Conservation (phyloP, 352 stramenopile genomes). For the Phytophthora syringae region DNA sequence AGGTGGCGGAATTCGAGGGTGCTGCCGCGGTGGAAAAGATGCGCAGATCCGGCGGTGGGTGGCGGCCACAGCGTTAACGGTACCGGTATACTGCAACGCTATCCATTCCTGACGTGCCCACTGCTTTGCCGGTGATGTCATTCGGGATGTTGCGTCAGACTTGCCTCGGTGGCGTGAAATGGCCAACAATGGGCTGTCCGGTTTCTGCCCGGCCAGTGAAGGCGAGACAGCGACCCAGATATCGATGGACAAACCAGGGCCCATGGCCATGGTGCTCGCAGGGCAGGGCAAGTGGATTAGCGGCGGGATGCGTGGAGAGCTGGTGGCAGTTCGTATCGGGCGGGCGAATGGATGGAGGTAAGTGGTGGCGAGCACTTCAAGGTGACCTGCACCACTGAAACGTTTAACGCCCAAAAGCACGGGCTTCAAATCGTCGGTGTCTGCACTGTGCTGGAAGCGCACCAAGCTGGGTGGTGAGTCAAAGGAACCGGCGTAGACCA, state of each 20-base stretch:
- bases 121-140: conserved; percentile 56
- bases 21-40: conserved; percentile 16
- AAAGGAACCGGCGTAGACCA: too few relatives aligned
- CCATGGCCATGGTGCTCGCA: too few relatives aligned
- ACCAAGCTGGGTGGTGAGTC: background rate
- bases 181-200: conserved; percentile 1
- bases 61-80: conserved; percentile 12
- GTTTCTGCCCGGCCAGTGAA: conserved; percentile 18
- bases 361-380: conserved; percentile 16
- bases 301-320: too few relatives aligned
- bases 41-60: conserved; percentile 31
- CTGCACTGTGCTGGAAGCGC: too few relatives aligned
- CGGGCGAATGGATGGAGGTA: conserved; percentile 18
- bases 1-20: conserved; percentile 11
- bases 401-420: conserved; percentile 11
- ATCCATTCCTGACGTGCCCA: conserved; percentile 2
- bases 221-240: background rate
- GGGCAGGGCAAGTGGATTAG: too few relatives aligned
- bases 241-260: too few relatives aligned
- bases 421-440: conserved; percentile 8
- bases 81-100: conserved; percentile 2
- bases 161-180: conserved; percentile 21
- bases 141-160: conserved; percentile 31
- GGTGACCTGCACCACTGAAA: conserved; percentile 19
- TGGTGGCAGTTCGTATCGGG: background rate